These are phyloP conservation scores for Aspergillus pseudoviridinutans DNA, from an alignment of 2,329 filamentous ascomycete genomes.

Conservation along the genomic window DNA sequence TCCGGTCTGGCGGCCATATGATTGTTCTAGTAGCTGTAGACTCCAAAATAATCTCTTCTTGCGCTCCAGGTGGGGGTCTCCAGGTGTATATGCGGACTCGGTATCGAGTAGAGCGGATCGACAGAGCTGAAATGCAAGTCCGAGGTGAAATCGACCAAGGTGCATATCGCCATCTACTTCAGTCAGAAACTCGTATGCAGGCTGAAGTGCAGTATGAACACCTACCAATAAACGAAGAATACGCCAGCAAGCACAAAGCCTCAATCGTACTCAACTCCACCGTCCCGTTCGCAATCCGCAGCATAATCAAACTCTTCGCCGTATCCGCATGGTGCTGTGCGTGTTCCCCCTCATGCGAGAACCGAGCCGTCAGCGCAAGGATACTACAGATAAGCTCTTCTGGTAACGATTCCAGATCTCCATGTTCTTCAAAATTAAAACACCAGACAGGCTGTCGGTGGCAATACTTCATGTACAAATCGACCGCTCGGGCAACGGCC, in stretches of 20 bases:
- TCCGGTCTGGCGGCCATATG: conserved; percentile 47
- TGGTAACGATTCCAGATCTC: conserved; percentile 21
- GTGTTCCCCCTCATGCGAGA: conserved; percentile 26
- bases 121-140: conserved; percentile 49
- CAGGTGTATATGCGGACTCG: conserved; percentile 35
- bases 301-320: conserved; percentile 40
- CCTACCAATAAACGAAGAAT: conserved; percentile 49
- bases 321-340: conserved; percentile 36
- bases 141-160: conserved; percentile 50
- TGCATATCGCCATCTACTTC: conserved; percentile 46
- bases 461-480: conserved; percentile 35
- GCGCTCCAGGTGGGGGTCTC: conserved; percentile 38
- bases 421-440: conserved; percentile 31
- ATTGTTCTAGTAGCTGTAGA: conserved; percentile 49
- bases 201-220: not conserved
- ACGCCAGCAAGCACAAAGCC: conserved; percentile 49
- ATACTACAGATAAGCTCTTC: conserved; percentile 34
- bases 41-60: conserved; percentile 53
- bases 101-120: conserved; percentile 49
- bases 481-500: conserved; percentile 22
- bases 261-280: conserved; percentile 50
- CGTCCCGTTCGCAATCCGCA: conserved; percentile 49
- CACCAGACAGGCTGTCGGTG: conserved; percentile 38
- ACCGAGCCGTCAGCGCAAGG: conserved; percentile 30
- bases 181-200: conserved; percentile 3